These are phyloP conservation scores for Plasmodium berghei DNA, from an alignment of 169 alveolate genomes.

Conservation along the genomic window DNA sequence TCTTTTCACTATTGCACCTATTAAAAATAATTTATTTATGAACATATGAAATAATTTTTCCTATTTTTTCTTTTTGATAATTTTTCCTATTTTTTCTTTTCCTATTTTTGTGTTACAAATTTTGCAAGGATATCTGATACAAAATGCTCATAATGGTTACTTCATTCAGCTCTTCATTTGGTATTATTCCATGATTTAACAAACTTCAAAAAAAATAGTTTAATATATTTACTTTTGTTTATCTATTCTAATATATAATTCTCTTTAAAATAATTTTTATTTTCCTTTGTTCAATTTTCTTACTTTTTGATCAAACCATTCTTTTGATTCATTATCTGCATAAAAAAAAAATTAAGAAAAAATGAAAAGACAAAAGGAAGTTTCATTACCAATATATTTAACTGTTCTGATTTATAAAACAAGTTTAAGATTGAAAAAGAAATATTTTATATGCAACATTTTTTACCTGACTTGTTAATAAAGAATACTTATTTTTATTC, in stretches of 20 bases:
- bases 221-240: background rate
- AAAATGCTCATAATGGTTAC: slow-evolving; percentile 56
- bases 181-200: slow-evolving; percentile 27
- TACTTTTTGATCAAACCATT: slow-evolving; percentile 61
- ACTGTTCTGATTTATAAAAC: too few species aligned
- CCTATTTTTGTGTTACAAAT: slow-evolving; percentile 23
- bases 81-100: background rate
- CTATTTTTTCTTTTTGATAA: background rate
- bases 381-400: too few species aligned
- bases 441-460: background rate
- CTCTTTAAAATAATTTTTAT: too few species aligned
- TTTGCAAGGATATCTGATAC: slow-evolving; percentile 63
- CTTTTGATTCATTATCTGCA: slow-evolving; percentile 56
- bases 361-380: background rate
- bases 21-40: background rate
- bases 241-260: background rate
- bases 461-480: slow-evolving; percentile 67
- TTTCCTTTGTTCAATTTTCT: background rate
- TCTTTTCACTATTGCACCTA: slow-evolving; percentile 74
- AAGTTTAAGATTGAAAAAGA: too few species aligned
- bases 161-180: slow-evolving; percentile 71
- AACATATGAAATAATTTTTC: background rate
- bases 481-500: slow-evolving; percentile 36
- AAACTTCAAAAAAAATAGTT: slow-evolving; percentile 39
- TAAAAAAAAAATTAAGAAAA: background rate